These are phyloP conservation scores for Leptographium procerum DNA, from an alignment of 2,329 filamentous ascomycete genomes.

Conservation along the genomic window DNA sequence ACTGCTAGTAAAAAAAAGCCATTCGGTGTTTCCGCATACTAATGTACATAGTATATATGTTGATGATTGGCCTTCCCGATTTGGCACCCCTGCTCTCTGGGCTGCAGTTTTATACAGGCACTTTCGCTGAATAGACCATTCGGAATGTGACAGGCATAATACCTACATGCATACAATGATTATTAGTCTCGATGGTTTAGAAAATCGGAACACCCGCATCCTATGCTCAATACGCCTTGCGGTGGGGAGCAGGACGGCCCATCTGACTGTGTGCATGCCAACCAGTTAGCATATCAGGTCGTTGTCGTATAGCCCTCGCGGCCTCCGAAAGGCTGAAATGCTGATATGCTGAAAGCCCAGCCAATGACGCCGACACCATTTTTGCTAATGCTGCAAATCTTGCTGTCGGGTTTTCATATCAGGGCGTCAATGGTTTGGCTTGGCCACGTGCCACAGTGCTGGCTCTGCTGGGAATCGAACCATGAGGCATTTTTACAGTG, in stretches of 20 bases:
- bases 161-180: background rate
- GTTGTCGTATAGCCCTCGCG: background rate
- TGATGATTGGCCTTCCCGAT: background rate
- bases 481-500: background rate
- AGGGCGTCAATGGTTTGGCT: too few species aligned
- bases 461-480: background rate
- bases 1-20: too few species aligned
- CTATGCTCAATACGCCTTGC: background rate
- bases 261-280: background rate
- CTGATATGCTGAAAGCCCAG: background rate
- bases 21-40: background rate
- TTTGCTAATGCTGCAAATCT: background rate
- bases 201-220: background rate
- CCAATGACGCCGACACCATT: background rate
- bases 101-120: background rate
- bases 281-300: background rate
- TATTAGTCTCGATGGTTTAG: too few species aligned
- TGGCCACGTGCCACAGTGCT: background rate
- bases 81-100: background rate
- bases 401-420: too few species aligned
- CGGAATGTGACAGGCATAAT: background rate
- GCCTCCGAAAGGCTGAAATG: background rate
- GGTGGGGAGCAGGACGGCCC: background rate
- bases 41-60: too few species aligned
- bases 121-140: background rate